Conservation (phyloP, 2,329 filamentous ascomycete species). For the Gliomastix tumulicola region DNA sequence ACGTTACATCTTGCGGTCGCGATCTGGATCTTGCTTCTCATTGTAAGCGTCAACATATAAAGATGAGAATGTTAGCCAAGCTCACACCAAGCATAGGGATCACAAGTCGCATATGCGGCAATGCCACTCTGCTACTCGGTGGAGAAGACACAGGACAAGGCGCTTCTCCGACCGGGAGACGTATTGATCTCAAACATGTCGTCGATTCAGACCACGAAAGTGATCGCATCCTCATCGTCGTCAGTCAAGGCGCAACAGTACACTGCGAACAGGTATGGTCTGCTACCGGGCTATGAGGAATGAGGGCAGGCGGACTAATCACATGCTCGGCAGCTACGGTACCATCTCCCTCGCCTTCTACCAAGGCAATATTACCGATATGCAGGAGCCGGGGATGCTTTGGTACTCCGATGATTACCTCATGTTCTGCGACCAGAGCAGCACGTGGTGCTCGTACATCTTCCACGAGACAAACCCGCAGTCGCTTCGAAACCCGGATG, state of each 20-base stretch:
- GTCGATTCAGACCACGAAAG: constrained; percentile 20
- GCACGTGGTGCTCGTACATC: constrained; percentile 18
- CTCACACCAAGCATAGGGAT: not conserved
- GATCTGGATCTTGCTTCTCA: constrained; percentile 20
- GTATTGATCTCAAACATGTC: constrained; percentile 28
- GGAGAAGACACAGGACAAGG: not conserved
- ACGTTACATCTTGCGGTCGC: constrained; percentile 16
- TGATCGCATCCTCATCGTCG: constrained; percentile 13
- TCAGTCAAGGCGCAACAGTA: constrained; percentile 26
- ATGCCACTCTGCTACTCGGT: not conserved
- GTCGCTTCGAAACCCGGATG: constrained; percentile 3
- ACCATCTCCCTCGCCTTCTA: constrained; percentile 22
- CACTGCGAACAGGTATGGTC: constrained; percentile 33
- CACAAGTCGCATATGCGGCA: not conserved
- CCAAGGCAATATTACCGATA: constrained; percentile 7
- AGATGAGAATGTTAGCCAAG: no score
- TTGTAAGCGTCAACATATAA: no score
- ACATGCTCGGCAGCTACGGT: constrained; percentile 23
- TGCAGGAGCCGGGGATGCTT: constrained; percentile 20
- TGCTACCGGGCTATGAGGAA: no score
- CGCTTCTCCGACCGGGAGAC: constrained; percentile 14
- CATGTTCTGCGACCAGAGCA: constrained; percentile 20
- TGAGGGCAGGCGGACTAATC: no score
- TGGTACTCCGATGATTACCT: constrained; percentile 19
- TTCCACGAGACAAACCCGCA: constrained; percentile 24